Evolutionary conservation across 83 land plant species (phyloP).

Genomic region (Picea abies): DNA sequence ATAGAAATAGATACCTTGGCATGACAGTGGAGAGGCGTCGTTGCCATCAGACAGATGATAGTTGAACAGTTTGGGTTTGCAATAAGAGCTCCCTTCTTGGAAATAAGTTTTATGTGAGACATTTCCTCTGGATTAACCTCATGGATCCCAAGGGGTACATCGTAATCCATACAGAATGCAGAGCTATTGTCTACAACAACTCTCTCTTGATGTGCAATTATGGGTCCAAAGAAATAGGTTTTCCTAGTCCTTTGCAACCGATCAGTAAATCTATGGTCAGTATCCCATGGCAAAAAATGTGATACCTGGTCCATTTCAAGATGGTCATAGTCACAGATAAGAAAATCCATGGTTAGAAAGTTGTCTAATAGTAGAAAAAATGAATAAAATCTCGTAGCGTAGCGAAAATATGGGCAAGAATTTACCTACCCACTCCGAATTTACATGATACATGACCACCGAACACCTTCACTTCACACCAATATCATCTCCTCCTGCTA

Average conservation of each 20-base stretch:
- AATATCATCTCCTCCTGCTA: too few species aligned
- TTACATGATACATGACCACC: too few species aligned
- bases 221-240: constrained; percentile 73
- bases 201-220: constrained; percentile 64
- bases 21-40: constrained; percentile 88
- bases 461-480: too few species aligned
- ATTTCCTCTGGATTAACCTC: constrained; percentile 90
- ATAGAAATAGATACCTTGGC: constrained; percentile 58
- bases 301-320: too few species aligned
- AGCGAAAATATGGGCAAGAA: too few species aligned
- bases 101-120: constrained; percentile 69
- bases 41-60: constrained; percentile 93
- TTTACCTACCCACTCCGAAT: too few species aligned
- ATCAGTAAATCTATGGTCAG: constrained; percentile 20
- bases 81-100: constrained; percentile 76
- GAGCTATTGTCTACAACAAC: constrained; percentile 95
- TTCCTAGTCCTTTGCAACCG: too few species aligned
- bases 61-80: constrained; percentile 99
- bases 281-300: constrained; percentile 24
- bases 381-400: too few species aligned
- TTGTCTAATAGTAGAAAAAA: too few species aligned
- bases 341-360: too few species aligned
- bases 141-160: constrained; percentile 83
- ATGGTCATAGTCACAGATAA: too few species aligned
- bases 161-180: constrained; percentile 89